Base-by-base conservation (phyloP, 176 grass and related monocot species). In the Musa beccarii region DNA sequence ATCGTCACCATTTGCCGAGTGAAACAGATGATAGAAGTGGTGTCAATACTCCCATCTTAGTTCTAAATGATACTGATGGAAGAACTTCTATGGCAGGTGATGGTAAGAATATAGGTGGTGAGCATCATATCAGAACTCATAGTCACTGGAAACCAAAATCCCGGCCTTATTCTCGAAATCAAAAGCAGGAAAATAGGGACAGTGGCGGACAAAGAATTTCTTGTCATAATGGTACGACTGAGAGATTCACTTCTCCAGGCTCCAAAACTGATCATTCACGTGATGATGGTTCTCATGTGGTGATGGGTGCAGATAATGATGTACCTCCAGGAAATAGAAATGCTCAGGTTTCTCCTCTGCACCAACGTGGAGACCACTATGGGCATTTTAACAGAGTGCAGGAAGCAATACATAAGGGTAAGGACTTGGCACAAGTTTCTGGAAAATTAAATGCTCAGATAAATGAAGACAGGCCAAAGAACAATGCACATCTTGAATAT, bases 121-220 rank as follows among this genome's bases (percentile, higher is more conserved):
- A 78, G 24, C 81, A 89, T 53, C 81, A 89, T 53, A 63, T 80
- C 10, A 85, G 61, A 79, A 11, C 80, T 55, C 89, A 86, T 53
- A 22, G 74, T 51, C 92, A 84, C 61, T 99, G 95, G 95, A 99
- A 92, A 76, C 95, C 88, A 16, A 99, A 99, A 83, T 80, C 88
- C 64, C 85, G 72, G 16, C 22, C 73, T 53, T 53, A 79, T 78
- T 52, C 74, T 59, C 84, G 76, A 59, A 87, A 51, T 72, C 78
- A 78, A 54, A 43, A 43, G 34, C 75, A 82, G 24, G 75, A 85
- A 59, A 88, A 67, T 77, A 82, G 53, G 79, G 25, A 78, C 54
- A 50, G 75, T 82, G 88, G 71, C 78, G 78, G 78, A 3, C 68
- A 80, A 72, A 28, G 10, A n/a, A n/a, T 25, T 16, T 28, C 55